phyloP scores from a whole-genome alignment of 495 filamentous ascomycete genomes.

The Aeminium ludgeri region DNA sequence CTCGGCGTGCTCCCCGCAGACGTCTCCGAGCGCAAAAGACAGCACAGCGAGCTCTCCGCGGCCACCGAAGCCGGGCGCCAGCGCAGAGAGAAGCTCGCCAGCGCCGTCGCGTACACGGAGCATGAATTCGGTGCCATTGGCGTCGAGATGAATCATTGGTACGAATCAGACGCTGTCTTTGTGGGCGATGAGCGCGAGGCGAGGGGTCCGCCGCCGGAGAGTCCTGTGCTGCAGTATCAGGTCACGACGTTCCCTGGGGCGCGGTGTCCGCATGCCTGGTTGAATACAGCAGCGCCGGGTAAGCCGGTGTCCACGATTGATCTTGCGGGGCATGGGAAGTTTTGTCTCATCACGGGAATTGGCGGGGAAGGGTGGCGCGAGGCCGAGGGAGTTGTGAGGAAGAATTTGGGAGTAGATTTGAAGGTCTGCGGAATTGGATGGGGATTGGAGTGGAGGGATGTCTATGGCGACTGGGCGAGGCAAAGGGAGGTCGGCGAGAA shows the following conservation, averaged over 20 bases:
- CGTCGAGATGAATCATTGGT: slow-evolving; percentile 35
- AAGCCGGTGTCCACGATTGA: slow-evolving; percentile 34
- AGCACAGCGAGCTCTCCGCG: slow-evolving; percentile 22
- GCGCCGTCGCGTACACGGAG: slow-evolving; percentile 26
- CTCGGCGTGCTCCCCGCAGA: slow-evolving; percentile 27
- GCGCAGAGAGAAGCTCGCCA: slow-evolving; percentile 23
- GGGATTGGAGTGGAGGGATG: slow-evolving; percentile 34
- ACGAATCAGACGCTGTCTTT: slow-evolving; percentile 23
- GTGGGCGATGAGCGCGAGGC: slow-evolving; percentile 16
- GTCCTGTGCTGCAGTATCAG: slow-evolving; percentile 23
- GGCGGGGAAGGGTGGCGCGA: slow-evolving; percentile 34
- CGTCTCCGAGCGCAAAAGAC: slow-evolving; percentile 20
- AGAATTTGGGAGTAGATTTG: slow-evolving; percentile 26
- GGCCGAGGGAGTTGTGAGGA: slow-evolving; percentile 25
- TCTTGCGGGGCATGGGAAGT: slow-evolving; percentile 33
- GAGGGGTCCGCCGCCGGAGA: not conserved
- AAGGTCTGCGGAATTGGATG: slow-evolving; percentile 32
- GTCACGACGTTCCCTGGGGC: slow-evolving; percentile 34
- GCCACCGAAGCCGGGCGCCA: slow-evolving; percentile 22
- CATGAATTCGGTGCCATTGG: slow-evolving; percentile 36
- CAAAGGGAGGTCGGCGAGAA: slow-evolving; percentile 33
- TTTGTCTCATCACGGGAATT: slow-evolving; percentile 33
- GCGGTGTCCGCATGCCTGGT: slow-evolving; percentile 38
- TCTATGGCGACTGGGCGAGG: slow-evolving; percentile 35
- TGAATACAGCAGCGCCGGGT: slow-evolving; percentile 28